These are phyloP conservation scores for Austroboletus festivus DNA, from an alignment of 768 basidiomycete species.

Conservation along the genomic window DNA sequence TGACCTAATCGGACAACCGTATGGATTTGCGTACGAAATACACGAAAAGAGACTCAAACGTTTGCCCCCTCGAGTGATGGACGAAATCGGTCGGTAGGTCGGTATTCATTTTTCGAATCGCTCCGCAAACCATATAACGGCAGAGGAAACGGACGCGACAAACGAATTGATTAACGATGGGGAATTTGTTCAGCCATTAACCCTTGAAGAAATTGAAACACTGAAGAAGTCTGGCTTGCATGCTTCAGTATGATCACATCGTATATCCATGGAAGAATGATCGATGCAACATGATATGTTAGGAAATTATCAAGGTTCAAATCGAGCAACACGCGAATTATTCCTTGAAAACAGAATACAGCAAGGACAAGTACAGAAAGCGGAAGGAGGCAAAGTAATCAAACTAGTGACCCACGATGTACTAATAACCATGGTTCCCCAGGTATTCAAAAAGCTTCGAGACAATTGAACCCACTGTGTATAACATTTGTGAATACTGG, in stretches of 20 bases:
- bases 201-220: constrained; percentile 76
- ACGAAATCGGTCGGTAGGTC: constrained; percentile 67
- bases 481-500: constrained; percentile 89
- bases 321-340: constrained; percentile 92
- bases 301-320: constrained; percentile 95
- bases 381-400: constrained; percentile 91
- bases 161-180: constrained; percentile 95
- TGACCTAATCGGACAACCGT: constrained; percentile 78
- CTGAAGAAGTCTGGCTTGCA: constrained; percentile 80
- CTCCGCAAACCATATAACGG: constrained; percentile 1
- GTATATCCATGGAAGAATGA: background rate
- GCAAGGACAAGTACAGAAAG: constrained; percentile 97
- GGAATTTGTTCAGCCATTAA: constrained; percentile 78
- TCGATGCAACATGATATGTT: constrained; percentile 15
- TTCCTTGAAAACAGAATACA: constrained; percentile 93
- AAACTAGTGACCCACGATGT: background rate
- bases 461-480: constrained; percentile 81
- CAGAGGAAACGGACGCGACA: constrained; percentile 96
- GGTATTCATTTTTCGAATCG: background rate
- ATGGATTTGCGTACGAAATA: constrained; percentile 89
- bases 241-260: constrained; percentile 54
- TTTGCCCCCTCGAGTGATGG: constrained; percentile 58
- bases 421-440: constrained; percentile 1
- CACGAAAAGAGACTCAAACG: constrained; percentile 63
- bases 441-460: constrained; percentile 89